Conservation (phyloP, 441 rosid species). For the Pelargonium citronellum region DNA sequence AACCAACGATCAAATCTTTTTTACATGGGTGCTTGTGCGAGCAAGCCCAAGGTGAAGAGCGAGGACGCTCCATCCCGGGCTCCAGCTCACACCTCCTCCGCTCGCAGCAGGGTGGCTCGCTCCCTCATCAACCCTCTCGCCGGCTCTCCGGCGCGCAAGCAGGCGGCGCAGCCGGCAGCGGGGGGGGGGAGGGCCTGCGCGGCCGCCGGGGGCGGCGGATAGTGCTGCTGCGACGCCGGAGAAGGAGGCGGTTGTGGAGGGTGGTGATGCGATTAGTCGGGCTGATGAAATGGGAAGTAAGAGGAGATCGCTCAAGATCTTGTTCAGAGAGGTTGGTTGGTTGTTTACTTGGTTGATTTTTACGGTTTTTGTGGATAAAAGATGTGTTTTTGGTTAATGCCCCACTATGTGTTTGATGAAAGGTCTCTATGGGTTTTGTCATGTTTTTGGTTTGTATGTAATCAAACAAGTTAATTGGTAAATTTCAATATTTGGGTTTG, state of each 20-base stretch:
- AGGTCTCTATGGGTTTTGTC: not conserved
- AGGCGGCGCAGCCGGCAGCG: not conserved
- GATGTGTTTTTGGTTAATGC: not conserved
- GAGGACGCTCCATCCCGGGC: not conserved
- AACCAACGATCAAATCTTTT: not conserved
- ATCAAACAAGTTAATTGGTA: not conserved
- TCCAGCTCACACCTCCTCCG: not conserved
- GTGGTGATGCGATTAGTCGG: not conserved
- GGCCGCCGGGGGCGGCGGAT: not conserved
- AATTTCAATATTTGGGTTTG: not conserved
- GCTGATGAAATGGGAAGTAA: not conserved
- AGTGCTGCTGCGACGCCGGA: not conserved
- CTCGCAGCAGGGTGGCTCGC: not conserved
- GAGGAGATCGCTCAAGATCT: not conserved
- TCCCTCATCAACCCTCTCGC: not conserved
- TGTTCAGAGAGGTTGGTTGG: not conserved
- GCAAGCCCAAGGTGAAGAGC: constrained; percentile 4
- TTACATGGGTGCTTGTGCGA: not conserved
- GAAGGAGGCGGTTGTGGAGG: not conserved
- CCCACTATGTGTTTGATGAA: not conserved
- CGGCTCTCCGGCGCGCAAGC: not conserved
- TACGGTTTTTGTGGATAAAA: not conserved
- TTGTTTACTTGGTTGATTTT: not conserved
- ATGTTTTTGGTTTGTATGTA: not conserved
- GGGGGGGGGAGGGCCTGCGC: no score